Conservation (phyloP, 805 yeast genomes). For the Kodamaea fukazawae region DNA sequence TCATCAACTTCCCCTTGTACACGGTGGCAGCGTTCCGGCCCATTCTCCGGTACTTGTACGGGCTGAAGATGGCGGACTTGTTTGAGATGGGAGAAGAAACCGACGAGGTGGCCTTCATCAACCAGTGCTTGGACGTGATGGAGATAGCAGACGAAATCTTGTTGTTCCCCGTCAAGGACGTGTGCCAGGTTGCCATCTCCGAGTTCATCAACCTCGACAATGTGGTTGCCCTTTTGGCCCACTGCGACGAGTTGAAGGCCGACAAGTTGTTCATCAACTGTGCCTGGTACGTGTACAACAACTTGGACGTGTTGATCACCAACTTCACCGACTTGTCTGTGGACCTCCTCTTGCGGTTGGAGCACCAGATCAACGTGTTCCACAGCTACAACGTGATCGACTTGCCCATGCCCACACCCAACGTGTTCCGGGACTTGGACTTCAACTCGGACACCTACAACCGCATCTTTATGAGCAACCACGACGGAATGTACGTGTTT, state of each 20-base stretch:
- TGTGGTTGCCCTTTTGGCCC: constrained; percentile 52
- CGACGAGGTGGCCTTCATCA: constrained; percentile 43
- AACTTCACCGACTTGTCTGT: constrained; percentile 37
- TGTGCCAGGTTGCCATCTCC: constrained; percentile 59
- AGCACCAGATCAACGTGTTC: constrained; percentile 25
- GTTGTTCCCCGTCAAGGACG: constrained; percentile 54
- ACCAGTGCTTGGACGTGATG: constrained; percentile 54
- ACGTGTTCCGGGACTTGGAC: background rate
- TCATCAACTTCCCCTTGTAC: constrained; percentile 45
- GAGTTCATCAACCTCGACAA: constrained; percentile 59
- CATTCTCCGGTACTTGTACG: constrained; percentile 56
- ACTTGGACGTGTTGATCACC: constrained; percentile 59
- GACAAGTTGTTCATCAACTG: constrained; percentile 57
- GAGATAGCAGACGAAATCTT: constrained; percentile 63
- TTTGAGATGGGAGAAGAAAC: constrained; percentile 34
- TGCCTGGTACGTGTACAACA: constrained; percentile 64
- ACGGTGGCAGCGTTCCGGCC: constrained; percentile 42
- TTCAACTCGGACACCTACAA: constrained; percentile 17
- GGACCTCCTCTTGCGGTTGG: constrained; percentile 26
- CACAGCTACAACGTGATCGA: constrained; percentile 22
- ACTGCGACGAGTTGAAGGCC: constrained; percentile 53
- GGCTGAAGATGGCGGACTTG: constrained; percentile 42
- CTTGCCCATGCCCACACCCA: background rate
- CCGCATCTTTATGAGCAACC: constrained; percentile 33
- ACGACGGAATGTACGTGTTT: constrained; percentile 31